Percentiles rank a stretch among this genome's conserved stretches.
These are phyloP conservation scores for Acacia crassicarpa DNA, from an alignment of 306 rosid species.

Conservation along the genomic window DNA sequence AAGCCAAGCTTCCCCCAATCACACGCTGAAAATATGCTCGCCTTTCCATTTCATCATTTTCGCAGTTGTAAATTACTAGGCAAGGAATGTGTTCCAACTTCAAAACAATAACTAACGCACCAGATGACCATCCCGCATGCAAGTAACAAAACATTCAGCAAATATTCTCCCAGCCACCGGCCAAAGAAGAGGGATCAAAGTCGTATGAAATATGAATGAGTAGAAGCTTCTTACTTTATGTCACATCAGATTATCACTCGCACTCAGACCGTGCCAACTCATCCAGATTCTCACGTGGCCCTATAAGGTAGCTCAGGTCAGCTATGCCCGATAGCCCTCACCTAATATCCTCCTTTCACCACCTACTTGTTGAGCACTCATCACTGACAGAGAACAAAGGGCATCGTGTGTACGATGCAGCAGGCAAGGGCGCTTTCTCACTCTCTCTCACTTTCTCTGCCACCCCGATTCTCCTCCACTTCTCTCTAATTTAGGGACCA, in stretches of 20 bases:
- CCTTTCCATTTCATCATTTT: too few relatives aligned
- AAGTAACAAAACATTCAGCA: too few relatives aligned
- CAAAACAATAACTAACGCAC: not conserved
- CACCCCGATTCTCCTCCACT: not conserved
- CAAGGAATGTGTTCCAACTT: too few relatives aligned
- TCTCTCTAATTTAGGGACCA: conserved; percentile 20
- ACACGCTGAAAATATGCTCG: too few relatives aligned
- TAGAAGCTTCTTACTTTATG: not conserved
- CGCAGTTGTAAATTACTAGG: too few relatives aligned
- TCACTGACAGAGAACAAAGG: too few relatives aligned
- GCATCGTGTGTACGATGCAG: not conserved
- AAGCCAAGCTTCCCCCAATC: too few relatives aligned
- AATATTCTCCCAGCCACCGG: not conserved
- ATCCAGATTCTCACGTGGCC: not conserved
- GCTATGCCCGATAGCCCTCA: not conserved
- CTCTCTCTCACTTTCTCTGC: not conserved
- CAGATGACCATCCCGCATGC: not conserved
- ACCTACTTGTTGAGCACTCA: not conserved
- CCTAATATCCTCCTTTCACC: not conserved
- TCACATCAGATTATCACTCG: not conserved
- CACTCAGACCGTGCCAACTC: not conserved
- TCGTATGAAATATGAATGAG: not conserved
- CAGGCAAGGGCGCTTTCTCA: not conserved
- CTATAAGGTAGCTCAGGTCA: not conserved
- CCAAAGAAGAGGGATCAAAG: not conserved